Percentiles rank a stretch among this genome's conserved stretches.
Evolutionary conservation across 2,329 filamentous ascomycete genomes (phyloP).

Genomic region (Sporothrix inflata): DNA sequence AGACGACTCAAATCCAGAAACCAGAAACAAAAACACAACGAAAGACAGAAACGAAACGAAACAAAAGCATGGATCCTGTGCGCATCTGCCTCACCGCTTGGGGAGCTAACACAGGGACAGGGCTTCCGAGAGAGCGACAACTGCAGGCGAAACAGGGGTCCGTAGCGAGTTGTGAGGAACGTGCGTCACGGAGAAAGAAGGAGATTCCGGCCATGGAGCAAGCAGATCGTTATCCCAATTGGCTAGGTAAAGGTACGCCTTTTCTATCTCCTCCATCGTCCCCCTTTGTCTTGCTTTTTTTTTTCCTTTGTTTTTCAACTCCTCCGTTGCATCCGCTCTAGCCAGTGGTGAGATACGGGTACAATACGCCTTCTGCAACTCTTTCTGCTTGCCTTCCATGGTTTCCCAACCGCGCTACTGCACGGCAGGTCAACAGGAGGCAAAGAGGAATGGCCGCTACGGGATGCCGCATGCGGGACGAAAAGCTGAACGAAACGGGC

Average conservation of each 20-base stretch:
- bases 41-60: conserved; percentile 8
- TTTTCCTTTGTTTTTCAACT: neutral
- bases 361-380: neutral
- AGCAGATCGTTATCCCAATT: neutral
- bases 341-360: neutral
- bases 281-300: neutral
- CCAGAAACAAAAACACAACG: neutral
- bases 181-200: neutral
- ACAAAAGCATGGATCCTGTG: conserved; percentile 1
- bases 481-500: neutral
- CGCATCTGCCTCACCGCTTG: conserved; percentile 12
- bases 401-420: conserved; percentile 22
- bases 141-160: conserved; percentile 1
- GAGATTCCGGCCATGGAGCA: too few species aligned
- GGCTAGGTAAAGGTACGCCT: neutral
- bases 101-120: neutral
- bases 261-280: neutral
- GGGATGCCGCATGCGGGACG: conserved; percentile 18
- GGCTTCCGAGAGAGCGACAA: neutral
- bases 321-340: conserved; percentile 3
- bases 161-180: neutral
- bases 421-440: conserved; percentile 13
- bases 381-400: neutral
- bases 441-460: neutral
- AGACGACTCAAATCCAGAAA: neutral